Conservation (phyloP, 495 filamentous ascomycete genomes). For the Usnea hakonensis region DNA sequence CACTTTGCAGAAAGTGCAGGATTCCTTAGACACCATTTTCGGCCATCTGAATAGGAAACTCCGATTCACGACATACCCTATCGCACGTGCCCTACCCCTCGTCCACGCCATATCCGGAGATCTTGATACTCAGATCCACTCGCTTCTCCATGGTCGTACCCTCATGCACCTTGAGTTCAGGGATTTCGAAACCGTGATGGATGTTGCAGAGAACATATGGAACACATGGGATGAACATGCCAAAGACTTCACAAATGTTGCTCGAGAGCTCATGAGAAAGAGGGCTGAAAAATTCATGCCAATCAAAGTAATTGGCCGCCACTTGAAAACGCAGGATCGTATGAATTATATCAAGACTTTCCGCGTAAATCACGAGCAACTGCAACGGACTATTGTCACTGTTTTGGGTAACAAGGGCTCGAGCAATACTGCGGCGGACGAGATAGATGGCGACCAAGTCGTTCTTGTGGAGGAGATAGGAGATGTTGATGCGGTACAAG, state of each 20-base stretch:
- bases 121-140: constrained; percentile 76
- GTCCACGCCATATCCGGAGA: constrained; percentile 97
- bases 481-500: constrained; percentile 95
- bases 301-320: constrained; percentile 83
- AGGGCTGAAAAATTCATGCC: constrained; percentile 96
- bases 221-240: constrained; percentile 87
- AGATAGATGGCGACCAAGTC: constrained; percentile 46
- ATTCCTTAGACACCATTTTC: constrained; percentile 82
- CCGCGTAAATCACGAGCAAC: constrained; percentile 90
- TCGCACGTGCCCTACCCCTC: constrained; percentile 83
- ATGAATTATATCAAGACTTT: constrained; percentile 91
- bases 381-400: constrained; percentile 90
- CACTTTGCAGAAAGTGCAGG: constrained; percentile 79
- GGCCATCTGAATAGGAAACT: constrained; percentile 93
- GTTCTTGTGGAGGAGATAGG: constrained; percentile 87
- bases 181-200: constrained; percentile 82
- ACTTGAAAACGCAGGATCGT: constrained; percentile 78
- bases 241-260: constrained; percentile 96
- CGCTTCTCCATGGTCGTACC: constrained; percentile 72
- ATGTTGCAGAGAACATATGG: constrained; percentile 76
- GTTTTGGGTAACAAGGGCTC: constrained; percentile 70
- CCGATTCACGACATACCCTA: constrained; percentile 87
- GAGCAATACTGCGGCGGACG: constrained; percentile 39
- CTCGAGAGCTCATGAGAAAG: constrained; percentile 82
- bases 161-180: constrained; percentile 86